Evolutionary conservation across 768 basidiomycete species (phyloP).

Genomic region (Antrodiella citrinella): DNA sequence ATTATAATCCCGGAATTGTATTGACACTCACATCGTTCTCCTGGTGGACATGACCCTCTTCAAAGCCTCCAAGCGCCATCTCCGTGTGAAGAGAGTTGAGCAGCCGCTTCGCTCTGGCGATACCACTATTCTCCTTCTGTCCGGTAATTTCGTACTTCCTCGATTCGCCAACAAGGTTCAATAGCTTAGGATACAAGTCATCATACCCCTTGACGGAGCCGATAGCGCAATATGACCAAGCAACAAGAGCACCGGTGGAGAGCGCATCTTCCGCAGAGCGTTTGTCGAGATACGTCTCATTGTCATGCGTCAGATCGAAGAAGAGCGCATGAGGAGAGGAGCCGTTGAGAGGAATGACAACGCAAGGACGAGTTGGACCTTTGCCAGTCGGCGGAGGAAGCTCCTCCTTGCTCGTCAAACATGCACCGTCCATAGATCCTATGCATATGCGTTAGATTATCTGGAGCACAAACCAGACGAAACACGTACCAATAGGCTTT

Average conservation of each 20-base stretch:
- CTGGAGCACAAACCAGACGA: background rate
- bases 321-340: slow-evolving; percentile 87
- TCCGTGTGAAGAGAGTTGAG: slow-evolving; percentile 86
- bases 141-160: slow-evolving; percentile 68
- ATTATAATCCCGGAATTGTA: too few species aligned
- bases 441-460: background rate
- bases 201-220: slow-evolving; percentile 98
- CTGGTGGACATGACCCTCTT: slow-evolving; percentile 94
- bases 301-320: slow-evolving; percentile 97
- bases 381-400: slow-evolving; percentile 77
- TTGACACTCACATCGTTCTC: slow-evolving; percentile 78
- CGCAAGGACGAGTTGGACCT: slow-evolving; percentile 65
- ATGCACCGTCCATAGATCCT: slow-evolving; percentile 93
- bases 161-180: slow-evolving; percentile 83
- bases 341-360: slow-evolving; percentile 76
- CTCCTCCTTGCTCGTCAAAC: slow-evolving; percentile 68
- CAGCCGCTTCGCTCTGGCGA: slow-evolving; percentile 43
- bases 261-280: slow-evolving; percentile 91
- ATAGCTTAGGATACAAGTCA: slow-evolving; percentile 90
- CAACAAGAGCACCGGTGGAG: slow-evolving; percentile 87
- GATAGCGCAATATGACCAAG: slow-evolving; percentile 82
- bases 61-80: slow-evolving; percentile 80
- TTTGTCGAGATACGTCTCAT: slow-evolving; percentile 86
- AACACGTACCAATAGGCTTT: slow-evolving; percentile 75
- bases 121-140: slow-evolving; percentile 29